These are phyloP conservation scores for Collariella sp. DNA, from an alignment of 495 filamentous ascomycete species.

Conservation along the genomic window DNA sequence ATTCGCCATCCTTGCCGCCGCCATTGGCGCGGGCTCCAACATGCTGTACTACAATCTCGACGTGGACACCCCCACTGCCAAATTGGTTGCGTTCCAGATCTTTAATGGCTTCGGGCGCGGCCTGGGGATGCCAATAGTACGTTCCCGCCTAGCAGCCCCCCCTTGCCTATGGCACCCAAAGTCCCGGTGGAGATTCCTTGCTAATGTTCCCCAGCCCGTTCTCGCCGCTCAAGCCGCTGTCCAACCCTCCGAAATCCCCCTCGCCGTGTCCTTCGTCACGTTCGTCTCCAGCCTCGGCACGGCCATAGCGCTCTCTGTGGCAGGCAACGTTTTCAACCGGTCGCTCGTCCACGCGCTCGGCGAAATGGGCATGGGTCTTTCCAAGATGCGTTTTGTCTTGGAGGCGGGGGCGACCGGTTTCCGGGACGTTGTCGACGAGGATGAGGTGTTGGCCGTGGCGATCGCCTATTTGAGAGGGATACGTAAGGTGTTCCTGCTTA, in stretches of 20 bases:
- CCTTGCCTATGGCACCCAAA: no score
- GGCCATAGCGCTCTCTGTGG: constrained; percentile 50
- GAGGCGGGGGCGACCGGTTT: constrained; percentile 44
- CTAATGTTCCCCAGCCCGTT: constrained; percentile 29
- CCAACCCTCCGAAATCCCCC: constrained; percentile 43
- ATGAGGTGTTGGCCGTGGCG: constrained; percentile 26
- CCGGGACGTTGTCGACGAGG: constrained; percentile 12
- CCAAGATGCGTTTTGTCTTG: constrained; percentile 17
- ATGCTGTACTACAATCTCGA: constrained; percentile 54
- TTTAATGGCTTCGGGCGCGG: constrained; percentile 59
- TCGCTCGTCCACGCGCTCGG: constrained; percentile 38
- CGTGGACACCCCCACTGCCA: constrained; percentile 27
- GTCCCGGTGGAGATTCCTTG: no score
- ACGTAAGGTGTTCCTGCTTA: constrained; percentile 15
- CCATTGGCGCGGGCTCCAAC: constrained; percentile 48
- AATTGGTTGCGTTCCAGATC: constrained; percentile 59
- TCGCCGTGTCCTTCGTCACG: constrained; percentile 51
- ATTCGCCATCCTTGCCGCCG: constrained; percentile 41
- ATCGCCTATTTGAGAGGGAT: constrained; percentile 35
- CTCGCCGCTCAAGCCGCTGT: constrained; percentile 47
- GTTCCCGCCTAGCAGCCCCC: not conserved
- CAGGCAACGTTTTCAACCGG: constrained; percentile 52
- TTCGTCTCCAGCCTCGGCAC: constrained; percentile 55
- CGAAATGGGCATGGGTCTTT: constrained; percentile 16
- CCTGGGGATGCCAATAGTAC: constrained; percentile 46